These are phyloP conservation scores for Phytophthora agathidicida DNA, from an alignment of 352 stramenopile species.

Conservation along the genomic window DNA sequence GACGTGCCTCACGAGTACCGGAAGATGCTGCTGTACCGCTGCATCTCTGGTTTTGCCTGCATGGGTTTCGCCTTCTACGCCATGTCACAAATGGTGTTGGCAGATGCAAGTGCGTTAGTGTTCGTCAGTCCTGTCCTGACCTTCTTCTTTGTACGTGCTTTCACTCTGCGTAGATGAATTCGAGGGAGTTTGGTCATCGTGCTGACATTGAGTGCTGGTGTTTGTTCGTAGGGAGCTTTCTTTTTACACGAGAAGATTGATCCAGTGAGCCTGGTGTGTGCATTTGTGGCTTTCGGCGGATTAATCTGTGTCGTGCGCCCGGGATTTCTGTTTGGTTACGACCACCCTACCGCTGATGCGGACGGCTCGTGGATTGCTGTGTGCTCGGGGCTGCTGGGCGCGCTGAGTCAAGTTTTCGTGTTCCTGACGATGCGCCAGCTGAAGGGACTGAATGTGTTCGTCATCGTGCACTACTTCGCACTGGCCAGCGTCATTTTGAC, in stretches of 20 bases:
- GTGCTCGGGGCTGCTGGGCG: constrained; percentile 42
- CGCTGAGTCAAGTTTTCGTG: constrained; percentile 52
- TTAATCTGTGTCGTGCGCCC: constrained; percentile 59
- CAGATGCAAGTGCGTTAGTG: constrained; percentile 66
- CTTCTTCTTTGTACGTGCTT: constrained; percentile 32
- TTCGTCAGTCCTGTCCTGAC: constrained; percentile 47
- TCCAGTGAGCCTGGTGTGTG: constrained; percentile 36
- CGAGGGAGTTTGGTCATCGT: too few relatives aligned
- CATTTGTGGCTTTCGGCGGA: constrained; percentile 43
- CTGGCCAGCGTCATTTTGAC: constrained; percentile 49
- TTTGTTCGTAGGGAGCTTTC: constrained; percentile 36
- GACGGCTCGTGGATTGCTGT: constrained; percentile 37
- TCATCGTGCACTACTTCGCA: constrained; percentile 70
- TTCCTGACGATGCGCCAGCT: constrained; percentile 60
- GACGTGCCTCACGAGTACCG: constrained; percentile 44
- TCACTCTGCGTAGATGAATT: too few relatives aligned
- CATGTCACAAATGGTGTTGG: constrained; percentile 77
- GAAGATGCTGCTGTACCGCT: constrained; percentile 58
- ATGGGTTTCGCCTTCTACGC: constrained; percentile 80
- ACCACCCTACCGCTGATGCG: constrained; percentile 17
- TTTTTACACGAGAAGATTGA: constrained; percentile 56
- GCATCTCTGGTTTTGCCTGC: constrained; percentile 59
- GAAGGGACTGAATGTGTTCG: constrained; percentile 46
- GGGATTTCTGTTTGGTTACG: constrained; percentile 47
- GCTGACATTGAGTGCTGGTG: constrained; percentile 4